These are phyloP conservation scores for Sisymbrium irio DNA, from an alignment of 345 rosid species.

Conservation along the genomic window DNA sequence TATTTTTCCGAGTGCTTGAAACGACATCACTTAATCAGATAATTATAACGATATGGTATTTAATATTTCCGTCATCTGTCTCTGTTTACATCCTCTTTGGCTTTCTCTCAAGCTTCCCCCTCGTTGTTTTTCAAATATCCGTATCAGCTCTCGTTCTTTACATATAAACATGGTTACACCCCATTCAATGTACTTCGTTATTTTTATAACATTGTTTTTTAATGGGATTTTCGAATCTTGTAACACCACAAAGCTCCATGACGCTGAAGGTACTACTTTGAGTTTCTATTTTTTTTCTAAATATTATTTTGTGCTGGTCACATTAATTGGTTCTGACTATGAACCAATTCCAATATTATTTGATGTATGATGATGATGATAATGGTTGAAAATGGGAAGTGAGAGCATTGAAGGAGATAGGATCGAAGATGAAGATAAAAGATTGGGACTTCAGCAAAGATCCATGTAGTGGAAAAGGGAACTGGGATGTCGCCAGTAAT, in stretches of 20 bases:
- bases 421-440: conserved; percentile 45
- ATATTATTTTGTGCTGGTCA: background rate
- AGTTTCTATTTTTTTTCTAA: background rate
- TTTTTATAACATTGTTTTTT: background rate
- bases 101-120: background rate
- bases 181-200: background rate
- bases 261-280: background rate
- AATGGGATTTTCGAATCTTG: background rate
- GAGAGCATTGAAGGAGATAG: conserved; percentile 51
- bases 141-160: background rate
- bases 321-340: background rate
- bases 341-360: background rate
- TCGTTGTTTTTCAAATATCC: background rate
- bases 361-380: conserved; percentile 21
- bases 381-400: conserved; percentile 44
- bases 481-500: conserved; percentile 32
- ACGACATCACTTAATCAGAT: too few species aligned
- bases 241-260: background rate
- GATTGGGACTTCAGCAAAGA: conserved; percentile 60
- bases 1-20: too few species aligned
- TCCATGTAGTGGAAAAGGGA: conserved; percentile 61
- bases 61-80: too few species aligned
- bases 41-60: too few species aligned
- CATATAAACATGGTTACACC: background rate
- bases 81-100: background rate